phyloP scores from a whole-genome alignment of 2,329 filamentous ascomycete genomes.

The Clonostachys rhizophaga region DNA sequence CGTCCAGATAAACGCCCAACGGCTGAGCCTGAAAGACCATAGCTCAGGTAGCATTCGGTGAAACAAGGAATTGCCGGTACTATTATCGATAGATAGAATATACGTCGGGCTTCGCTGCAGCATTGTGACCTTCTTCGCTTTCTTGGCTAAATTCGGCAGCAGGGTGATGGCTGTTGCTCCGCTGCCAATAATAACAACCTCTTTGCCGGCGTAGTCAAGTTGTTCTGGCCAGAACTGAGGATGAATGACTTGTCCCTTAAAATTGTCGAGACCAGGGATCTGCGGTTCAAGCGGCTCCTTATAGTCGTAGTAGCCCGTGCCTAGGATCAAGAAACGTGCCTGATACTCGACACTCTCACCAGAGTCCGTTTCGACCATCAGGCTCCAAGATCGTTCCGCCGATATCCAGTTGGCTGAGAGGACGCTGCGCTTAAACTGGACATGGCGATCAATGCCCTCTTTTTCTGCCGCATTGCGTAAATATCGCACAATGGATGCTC shows the following conservation, averaged over 20 bases:
- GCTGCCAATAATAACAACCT: constrained; percentile 65
- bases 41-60: constrained; percentile 35
- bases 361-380: constrained; percentile 12
- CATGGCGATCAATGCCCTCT: constrained; percentile 47
- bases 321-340: constrained; percentile 53
- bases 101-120: constrained; percentile 72
- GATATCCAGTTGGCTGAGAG: constrained; percentile 7
- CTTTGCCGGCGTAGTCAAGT: constrained; percentile 58
- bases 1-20: constrained; percentile 39
- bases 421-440: constrained; percentile 46
- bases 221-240: constrained; percentile 70
- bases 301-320: constrained; percentile 71
- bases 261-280: constrained; percentile 62
- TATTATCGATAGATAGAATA: constrained; percentile 43
- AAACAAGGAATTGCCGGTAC: constrained; percentile 23
- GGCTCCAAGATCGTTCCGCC: constrained; percentile 23
- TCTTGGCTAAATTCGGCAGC: constrained; percentile 60
- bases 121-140: constrained; percentile 65
- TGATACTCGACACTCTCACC: constrained; percentile 14
- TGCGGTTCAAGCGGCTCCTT: constrained; percentile 50
- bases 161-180: constrained; percentile 76
- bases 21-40: constrained; percentile 35
- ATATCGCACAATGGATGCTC: constrained; percentile 46
- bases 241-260: constrained; percentile 59
- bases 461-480: constrained; percentile 43